Conservation (phyloP, 1,284 basidiomycete species). For the Somion occarium region DNA sequence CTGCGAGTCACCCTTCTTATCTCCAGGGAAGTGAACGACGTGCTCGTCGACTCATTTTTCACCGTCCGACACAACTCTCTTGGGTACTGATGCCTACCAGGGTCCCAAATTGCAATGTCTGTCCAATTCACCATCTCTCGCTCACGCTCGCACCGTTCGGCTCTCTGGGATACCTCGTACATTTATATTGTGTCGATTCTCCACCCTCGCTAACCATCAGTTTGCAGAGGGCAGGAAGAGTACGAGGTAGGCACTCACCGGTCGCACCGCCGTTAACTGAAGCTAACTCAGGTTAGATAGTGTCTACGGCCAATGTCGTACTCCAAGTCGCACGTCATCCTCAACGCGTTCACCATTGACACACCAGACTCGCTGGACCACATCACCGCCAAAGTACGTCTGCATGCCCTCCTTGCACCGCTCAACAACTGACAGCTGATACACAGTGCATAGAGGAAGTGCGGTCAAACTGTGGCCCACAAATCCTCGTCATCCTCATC, state of each 20-base stretch:
- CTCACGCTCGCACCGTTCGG: no score
- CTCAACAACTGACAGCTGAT: not conserved
- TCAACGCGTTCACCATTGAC: constrained; percentile 96
- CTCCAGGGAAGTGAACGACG: no score
- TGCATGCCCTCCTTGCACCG: not conserved
- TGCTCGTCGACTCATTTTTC: no score
- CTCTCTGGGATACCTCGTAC: constrained; percentile 96
- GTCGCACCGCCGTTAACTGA: not conserved
- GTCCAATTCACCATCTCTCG: no score
- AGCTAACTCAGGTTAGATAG: constrained; percentile 41
- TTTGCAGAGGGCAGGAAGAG: constrained; percentile 81
- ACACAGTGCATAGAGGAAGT: constrained; percentile 95
- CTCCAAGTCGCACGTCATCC: constrained; percentile 96
- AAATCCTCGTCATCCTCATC: constrained; percentile 79
- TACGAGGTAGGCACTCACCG: constrained; percentile 68
- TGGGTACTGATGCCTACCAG: no score
- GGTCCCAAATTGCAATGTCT: no score
- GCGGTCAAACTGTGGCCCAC: constrained; percentile 82
- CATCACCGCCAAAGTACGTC: constrained; percentile 79
- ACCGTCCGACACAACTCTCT: no score
- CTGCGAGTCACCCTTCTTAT: no score
- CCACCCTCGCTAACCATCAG: constrained; percentile 11
- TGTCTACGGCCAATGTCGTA: constrained; percentile 93
- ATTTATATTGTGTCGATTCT: no score
- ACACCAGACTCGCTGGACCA: constrained; percentile 97